Evolutionary conservation across 345 rosid species (phyloP), one percentile per base, ranked within the genome.

Genomic region (Camelina neglecta): DNA sequence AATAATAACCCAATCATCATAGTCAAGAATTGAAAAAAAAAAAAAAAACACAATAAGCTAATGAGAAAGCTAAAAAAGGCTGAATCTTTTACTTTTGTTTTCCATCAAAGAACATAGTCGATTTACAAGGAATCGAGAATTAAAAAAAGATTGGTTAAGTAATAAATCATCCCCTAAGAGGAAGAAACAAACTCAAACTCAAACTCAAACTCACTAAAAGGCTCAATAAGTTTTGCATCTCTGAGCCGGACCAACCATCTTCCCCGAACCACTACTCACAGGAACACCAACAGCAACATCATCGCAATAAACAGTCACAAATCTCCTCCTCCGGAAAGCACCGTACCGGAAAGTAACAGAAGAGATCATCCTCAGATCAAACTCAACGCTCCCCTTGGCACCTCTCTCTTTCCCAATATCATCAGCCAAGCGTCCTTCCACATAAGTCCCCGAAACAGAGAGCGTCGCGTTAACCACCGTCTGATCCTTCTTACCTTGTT

Each of bases 321-420:
- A 0, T 45, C 90, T 75, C 31, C 87, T 74, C 63, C 96, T 82
- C 4, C 86, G 78, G 67, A 84, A 82, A 16, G 79, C 80, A 4
- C 90, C 89, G 6, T 84, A 84, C 66, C 75, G 81, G 60, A 83
- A 87, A 62, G 67, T 78, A n/a, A 86, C 84, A 57, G 12, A 60
- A 9, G 91, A 86, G 11, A 6, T 0, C 24, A 90, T 16, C 80
- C 21, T 84, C 57, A 92, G 24, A 49, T 81, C 64, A 69, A 92
- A 94, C 54, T 48, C 78, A 23, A 94, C 78, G 18, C 48, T 20
- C 4, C 95, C 89, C 0, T 67, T 65, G 0, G 42, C 16, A 0
- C 59, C 9, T 79, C 78, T 83, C 29, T 91, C 89, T 20, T 74
- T 57, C 15, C 79, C 80, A 47, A 93, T 82, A 1, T 58, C 74